Base-by-base conservation (phyloP, 495 filamentous ascomycete species). In the Aspergillus haitiensis region DNA sequence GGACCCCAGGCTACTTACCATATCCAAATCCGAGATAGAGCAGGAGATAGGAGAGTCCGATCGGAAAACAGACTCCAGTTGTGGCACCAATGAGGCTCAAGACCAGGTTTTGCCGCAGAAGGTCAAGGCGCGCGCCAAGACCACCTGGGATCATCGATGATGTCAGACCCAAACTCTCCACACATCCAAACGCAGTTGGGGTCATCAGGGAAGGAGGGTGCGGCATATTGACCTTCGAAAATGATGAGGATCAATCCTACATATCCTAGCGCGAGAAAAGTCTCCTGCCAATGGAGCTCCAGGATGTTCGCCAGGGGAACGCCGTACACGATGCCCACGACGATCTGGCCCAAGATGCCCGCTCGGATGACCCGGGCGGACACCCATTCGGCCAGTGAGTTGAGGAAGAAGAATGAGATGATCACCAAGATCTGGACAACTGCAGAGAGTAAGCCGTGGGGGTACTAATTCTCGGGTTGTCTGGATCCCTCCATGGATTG, bases 191-290 rank as follows among this genome's bases (percentile, higher is more conserved):
- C n/a, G n/a, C n/a, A n/a, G n/a, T n/a, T n/a, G n/a, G n/a, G n/a
- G n/a, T n/a, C n/a, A n/a, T n/a, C n/a, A n/a, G n/a, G n/a, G 55
- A 44, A 40, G 11, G 16, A 33, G 33, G 21, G n/a, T n/a, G n/a
- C n/a, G n/a, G n/a, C n/a, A n/a, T n/a, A n/a, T n/a, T n/a, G 48
- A 74, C 71, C 71, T 60, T 74, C 68, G 39, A 74, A 74, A 42
- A 74, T 74, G 44, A 74, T 74, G 37, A 74, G 36, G 50, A 74
- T 72, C 59, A 72, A 53, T 11, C 72, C 72, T n/a, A 74, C 61
- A 66, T 74, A 74, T 50, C 72, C 72, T 9, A 74, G 40, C 7
- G 65, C 58, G 18, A 72, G 55, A 47, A 74, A 72, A 1, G 72
- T 74, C 21, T 69, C 35, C 37, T 74, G 70, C 72, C 70, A 74